These are phyloP conservation scores for Narthecium ossifragum DNA, from an alignment of 106 monocot genomes.

Conservation along the genomic window DNA sequence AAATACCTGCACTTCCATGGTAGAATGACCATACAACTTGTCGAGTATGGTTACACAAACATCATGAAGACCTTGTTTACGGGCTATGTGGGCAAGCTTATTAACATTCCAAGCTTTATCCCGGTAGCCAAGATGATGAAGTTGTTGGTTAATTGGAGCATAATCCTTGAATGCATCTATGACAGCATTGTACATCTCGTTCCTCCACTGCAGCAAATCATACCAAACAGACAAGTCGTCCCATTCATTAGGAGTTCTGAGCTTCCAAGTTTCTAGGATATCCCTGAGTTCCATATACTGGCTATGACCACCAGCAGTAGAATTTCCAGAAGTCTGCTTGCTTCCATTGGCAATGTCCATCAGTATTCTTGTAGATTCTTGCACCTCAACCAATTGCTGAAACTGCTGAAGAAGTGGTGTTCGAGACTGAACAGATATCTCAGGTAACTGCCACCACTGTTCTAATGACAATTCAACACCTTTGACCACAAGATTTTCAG, in stretches of 20 bases:
- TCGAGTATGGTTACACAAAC: slow-evolving; percentile 98
- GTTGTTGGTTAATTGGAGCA: slow-evolving; percentile 80
- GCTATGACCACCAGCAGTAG: slow-evolving; percentile 51
- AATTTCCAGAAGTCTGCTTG: slow-evolving; percentile 78
- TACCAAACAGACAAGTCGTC: slow-evolving; percentile 94
- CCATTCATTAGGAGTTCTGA: slow-evolving; percentile 99
- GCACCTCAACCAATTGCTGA: slow-evolving; percentile 95
- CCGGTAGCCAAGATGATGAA: slow-evolving; percentile 95
- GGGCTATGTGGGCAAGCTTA: slow-evolving; percentile 89
- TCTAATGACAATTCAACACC: slow-evolving; percentile 94
- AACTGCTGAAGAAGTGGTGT: slow-evolving; percentile 88
- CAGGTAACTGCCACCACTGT: slow-evolving; percentile 99
- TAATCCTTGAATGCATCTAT: slow-evolving; percentile 98
- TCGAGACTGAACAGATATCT: slow-evolving; percentile 81
- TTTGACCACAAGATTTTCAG: slow-evolving; percentile 81
- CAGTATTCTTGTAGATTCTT: slow-evolving; percentile 85
- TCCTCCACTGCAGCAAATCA: slow-evolving; percentile 99
- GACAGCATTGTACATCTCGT: slow-evolving; percentile 94
- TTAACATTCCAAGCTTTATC: slow-evolving; percentile 99
- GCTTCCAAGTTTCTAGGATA: slow-evolving; percentile 98
- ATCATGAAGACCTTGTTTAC: slow-evolving; percentile 94
- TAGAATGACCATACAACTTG: slow-evolving; percentile 97
- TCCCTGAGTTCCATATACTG: slow-evolving; percentile 91
- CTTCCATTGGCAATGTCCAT: slow-evolving; percentile 87
- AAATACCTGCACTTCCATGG: slow-evolving; percentile 96